phyloP scores from a whole-genome alignment of 148 eudicot genomes.

The Arctostaphylos glauca region DNA sequence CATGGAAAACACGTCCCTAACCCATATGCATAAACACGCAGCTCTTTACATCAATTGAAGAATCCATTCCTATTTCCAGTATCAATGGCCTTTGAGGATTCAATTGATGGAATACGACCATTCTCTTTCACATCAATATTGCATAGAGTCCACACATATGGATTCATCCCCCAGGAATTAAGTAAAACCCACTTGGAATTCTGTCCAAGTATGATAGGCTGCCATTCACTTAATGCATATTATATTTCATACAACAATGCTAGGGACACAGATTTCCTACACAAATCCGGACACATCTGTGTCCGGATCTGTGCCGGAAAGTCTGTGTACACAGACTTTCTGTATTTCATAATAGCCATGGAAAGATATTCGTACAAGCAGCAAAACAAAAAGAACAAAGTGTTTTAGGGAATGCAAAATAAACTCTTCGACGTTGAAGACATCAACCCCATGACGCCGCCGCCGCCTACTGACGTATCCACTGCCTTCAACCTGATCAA shows the following conservation, averaged over 20 bases:
- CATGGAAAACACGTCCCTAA: no score
- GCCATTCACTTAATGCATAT: conserved; percentile 68
- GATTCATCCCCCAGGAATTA: conserved; percentile 90
- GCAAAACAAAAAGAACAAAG: conserved; percentile 41
- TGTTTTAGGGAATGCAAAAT: neutral
- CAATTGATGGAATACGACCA: conserved; percentile 88
- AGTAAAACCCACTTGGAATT: conserved; percentile 90
- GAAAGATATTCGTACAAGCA: conserved; percentile 27
- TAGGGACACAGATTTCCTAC: no score
- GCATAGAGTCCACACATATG: conserved; percentile 87
- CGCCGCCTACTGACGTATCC: conserved; percentile 23
- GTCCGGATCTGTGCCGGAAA: no score
- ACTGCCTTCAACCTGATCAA: conserved; percentile 37
- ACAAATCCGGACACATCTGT: no score
- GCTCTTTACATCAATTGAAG: conserved; percentile 85
- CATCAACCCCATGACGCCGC: conserved; percentile 33
- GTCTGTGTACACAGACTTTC: no score
- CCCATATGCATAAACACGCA: no score
- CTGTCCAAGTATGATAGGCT: conserved; percentile 86
- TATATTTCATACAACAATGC: neutral
- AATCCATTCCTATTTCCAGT: conserved; percentile 49
- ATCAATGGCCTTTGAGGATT: conserved; percentile 66
- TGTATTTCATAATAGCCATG: neutral
- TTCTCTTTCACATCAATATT: conserved; percentile 74
- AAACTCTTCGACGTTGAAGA: conserved; percentile 74